Evolutionary conservation across 148 eudicot genomes (phyloP).

Genomic region (Suaeda aralocaspica): DNA sequence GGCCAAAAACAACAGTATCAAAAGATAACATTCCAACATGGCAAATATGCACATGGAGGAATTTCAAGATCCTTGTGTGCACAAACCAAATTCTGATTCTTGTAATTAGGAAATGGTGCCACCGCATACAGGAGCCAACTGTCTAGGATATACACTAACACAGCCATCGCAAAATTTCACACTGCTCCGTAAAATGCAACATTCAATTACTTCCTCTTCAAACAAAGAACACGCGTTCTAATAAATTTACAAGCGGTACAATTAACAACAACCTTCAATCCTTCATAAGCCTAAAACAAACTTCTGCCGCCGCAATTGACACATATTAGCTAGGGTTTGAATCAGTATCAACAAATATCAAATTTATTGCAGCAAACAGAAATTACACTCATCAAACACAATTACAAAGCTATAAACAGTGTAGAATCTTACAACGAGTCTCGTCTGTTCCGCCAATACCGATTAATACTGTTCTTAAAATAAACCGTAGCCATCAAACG

Average conservation of each 20-base stretch:
- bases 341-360: neutral
- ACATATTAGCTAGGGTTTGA: neutral
- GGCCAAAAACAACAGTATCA: no score
- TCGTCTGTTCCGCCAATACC: conserved; percentile 83
- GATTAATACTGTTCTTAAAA: conserved; percentile 80
- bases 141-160: neutral
- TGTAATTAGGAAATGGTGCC: neutral
- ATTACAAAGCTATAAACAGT: neutral
- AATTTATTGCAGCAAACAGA: neutral
- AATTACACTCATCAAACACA: neutral
- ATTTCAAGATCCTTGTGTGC: neutral
- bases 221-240: neutral
- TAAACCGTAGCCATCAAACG: conserved; percentile 89
- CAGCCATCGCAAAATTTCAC: neutral
- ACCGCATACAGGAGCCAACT: neutral
- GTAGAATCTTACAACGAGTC: conserved; percentile 61
- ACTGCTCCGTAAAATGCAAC: neutral
- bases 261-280: no score
- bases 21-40: neutral
- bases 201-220: neutral
- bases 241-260: neutral
- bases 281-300: no score
- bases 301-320: neutral
- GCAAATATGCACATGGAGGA: neutral
- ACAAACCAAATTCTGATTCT: neutral